phyloP scores from a whole-genome alignment of 2,329 filamentous ascomycete genomes.

The Stachybotrys chartarum region DNA sequence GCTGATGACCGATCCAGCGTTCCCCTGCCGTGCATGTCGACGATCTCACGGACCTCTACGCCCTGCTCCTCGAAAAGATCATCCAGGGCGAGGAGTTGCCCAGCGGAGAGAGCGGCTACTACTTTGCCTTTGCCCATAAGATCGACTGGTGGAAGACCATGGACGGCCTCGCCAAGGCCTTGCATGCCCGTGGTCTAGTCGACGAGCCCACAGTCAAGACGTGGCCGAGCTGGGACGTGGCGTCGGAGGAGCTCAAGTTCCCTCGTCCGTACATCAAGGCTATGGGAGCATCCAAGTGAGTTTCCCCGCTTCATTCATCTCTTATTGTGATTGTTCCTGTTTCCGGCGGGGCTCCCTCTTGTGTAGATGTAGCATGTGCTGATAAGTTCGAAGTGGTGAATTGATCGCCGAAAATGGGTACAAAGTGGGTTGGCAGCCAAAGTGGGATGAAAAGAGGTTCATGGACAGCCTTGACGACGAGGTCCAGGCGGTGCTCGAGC shows the following conservation, averaged over 20 bases:
- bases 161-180: slow-evolving; percentile 14
- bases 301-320: neutral
- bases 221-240: slow-evolving; percentile 23
- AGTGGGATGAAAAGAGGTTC: slow-evolving; percentile 16
- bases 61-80: slow-evolving; percentile 18
- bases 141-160: slow-evolving; percentile 20
- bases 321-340: neutral
- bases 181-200: slow-evolving; percentile 22
- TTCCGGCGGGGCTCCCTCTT: neutral
- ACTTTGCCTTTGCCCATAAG: slow-evolving; percentile 22
- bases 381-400: slow-evolving; percentile 2
- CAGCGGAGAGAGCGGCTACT: slow-evolving; percentile 23
- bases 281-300: slow-evolving; percentile 19
- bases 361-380: neutral
- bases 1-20: slow-evolving; percentile 9
- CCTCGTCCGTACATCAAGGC: slow-evolving; percentile 15
- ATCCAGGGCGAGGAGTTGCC: slow-evolving; percentile 16
- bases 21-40: slow-evolving; percentile 19
- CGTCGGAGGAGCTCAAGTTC: slow-evolving; percentile 21
- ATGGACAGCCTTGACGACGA: slow-evolving; percentile 18
- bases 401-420: slow-evolving; percentile 11
- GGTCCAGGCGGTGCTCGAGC: slow-evolving; percentile 13
- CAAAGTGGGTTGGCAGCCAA: slow-evolving; percentile 18
- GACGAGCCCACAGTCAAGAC: slow-evolving; percentile 10
- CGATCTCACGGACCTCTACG: slow-evolving; percentile 22